Evolutionary conservation across 2,329 filamentous ascomycete species (phyloP).

Genomic region (Pseudohalonectria lignicola): DNA sequence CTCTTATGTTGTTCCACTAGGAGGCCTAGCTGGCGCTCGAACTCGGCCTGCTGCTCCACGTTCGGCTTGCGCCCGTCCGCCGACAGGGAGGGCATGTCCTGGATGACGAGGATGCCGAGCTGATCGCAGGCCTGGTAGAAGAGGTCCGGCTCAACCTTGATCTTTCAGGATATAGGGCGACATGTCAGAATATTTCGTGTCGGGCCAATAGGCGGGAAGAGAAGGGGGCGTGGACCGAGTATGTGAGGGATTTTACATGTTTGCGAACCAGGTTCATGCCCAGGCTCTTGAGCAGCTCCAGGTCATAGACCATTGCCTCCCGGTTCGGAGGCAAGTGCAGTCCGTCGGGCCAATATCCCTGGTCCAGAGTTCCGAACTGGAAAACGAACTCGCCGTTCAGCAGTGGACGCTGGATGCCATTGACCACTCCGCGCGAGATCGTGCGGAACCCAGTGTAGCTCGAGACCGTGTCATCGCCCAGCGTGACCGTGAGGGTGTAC

Average conservation of each 20-base stretch:
- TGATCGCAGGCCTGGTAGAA: constrained; percentile 60
- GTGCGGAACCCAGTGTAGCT: constrained; percentile 64
- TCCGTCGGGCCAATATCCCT: constrained; percentile 63
- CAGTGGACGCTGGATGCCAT: constrained; percentile 49
- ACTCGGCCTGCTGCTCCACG: constrained; percentile 48
- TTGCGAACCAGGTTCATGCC: constrained; percentile 64
- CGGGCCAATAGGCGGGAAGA: too few species aligned
- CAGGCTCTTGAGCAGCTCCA: constrained; percentile 51
- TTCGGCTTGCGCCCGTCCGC: constrained; percentile 22
- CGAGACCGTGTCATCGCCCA: constrained; percentile 38
- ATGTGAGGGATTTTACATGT: too few species aligned
- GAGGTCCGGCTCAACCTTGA: constrained; percentile 56
- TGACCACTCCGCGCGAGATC: constrained; percentile 41
- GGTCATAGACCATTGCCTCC: constrained; percentile 58
- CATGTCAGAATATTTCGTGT: not conserved
- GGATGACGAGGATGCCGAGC: constrained; percentile 54
- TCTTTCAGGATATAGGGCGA: constrained; percentile 26
- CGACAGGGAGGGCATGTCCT: constrained; percentile 58
- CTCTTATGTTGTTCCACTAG: constrained; percentile 52
- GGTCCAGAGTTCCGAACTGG: constrained; percentile 57
- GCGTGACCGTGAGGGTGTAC: constrained; percentile 50
- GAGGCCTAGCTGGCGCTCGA: constrained; percentile 49
- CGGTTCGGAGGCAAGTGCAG: constrained; percentile 52
- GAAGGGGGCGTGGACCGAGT: too few species aligned
- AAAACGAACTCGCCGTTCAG: constrained; percentile 62